phyloP scores from a whole-genome alignment of 352 stramenopile species.

The Hyaloperonospora brassicae region DNA sequence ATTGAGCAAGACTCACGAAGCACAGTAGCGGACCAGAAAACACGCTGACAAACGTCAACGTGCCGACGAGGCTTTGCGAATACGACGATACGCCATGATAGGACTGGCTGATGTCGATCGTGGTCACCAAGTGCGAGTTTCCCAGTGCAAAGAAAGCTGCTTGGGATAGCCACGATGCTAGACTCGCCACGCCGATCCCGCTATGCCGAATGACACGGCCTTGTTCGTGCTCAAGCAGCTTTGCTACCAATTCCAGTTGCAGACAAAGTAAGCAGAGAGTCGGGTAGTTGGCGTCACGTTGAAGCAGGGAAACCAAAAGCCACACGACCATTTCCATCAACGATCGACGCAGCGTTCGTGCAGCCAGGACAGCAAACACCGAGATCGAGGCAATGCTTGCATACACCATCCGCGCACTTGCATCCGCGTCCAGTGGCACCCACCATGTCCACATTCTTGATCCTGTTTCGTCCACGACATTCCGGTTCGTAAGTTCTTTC shows the following conservation, averaged over 20 bases:
- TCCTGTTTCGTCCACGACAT: conserved; percentile 2
- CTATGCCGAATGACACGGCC: conserved; percentile 1
- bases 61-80: conserved; percentile 72
- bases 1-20: conserved; percentile 41
- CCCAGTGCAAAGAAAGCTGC: conserved; percentile 77
- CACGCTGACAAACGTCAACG: conserved; percentile 65
- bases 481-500: conserved; percentile 16
- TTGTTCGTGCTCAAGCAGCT: conserved; percentile 15
- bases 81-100: conserved; percentile 76
- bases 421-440: conserved; percentile 25
- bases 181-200: conserved; percentile 16
- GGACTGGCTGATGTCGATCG: conserved; percentile 84
- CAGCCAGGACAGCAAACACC: conserved; percentile 3
- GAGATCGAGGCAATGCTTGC: conserved; percentile 14
- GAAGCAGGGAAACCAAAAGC: conserved; percentile 50
- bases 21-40: conserved; percentile 69
- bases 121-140: conserved; percentile 86
- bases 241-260: conserved; percentile 30
- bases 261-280: conserved; percentile 49
- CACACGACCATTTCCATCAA: conserved; percentile 48
- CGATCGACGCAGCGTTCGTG: conserved; percentile 8
- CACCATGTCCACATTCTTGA: conserved; percentile 6
- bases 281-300: conserved; percentile 52
- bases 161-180: conserved; percentile 50
- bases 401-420: conserved; percentile 48